Percentiles rank a stretch among this genome's conserved stretches.
Evolutionary conservation across 805 yeast species (phyloP).

Genomic region (Candida silvicultrix): DNA sequence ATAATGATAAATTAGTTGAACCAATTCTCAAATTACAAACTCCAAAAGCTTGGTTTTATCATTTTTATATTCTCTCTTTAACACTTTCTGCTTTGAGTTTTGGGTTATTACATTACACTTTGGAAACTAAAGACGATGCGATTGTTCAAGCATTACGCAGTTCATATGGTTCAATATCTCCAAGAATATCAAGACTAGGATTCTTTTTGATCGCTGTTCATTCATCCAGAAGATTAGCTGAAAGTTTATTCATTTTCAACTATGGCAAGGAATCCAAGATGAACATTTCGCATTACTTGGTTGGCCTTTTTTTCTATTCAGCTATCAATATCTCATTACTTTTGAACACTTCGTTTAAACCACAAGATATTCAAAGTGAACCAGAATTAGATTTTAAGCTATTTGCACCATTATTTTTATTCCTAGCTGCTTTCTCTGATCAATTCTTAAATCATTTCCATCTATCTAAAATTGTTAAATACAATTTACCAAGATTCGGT

Average conservation of each 20-base stretch:
- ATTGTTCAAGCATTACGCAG: conserved; percentile 1
- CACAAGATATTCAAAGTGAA: not conserved
- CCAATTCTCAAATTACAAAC: conserved; percentile 34
- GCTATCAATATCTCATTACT: conserved; percentile 36
- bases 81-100: conserved; percentile 22
- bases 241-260: conserved; percentile 43
- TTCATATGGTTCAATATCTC: conserved; percentile 15
- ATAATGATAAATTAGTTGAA: conserved; percentile 6
- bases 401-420: conserved; percentile 11
- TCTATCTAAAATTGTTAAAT: conserved; percentile 22
- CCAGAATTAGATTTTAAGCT: conserved; percentile 3
- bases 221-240: conserved; percentile 47
- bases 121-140: conserved; percentile 3
- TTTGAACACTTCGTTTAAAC: conserved; percentile 19
- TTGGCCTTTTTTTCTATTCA: conserved; percentile 55
- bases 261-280: conserved; percentile 45
- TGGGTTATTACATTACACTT: conserved; percentile 7
- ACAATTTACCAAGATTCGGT: conserved; percentile 45
- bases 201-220: conserved; percentile 35
- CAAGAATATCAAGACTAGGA: conserved; percentile 16
- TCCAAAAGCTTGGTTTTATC: conserved; percentile 57
- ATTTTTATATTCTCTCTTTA: conserved; percentile 49
- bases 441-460: conserved; percentile 31
- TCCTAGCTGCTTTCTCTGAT: conserved; percentile 30
- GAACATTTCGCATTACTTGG: conserved; percentile 60